Base-by-base conservation (phyloP, 371 early-diverging fungal species). In the Zopfochytrium polystomum region DNA sequence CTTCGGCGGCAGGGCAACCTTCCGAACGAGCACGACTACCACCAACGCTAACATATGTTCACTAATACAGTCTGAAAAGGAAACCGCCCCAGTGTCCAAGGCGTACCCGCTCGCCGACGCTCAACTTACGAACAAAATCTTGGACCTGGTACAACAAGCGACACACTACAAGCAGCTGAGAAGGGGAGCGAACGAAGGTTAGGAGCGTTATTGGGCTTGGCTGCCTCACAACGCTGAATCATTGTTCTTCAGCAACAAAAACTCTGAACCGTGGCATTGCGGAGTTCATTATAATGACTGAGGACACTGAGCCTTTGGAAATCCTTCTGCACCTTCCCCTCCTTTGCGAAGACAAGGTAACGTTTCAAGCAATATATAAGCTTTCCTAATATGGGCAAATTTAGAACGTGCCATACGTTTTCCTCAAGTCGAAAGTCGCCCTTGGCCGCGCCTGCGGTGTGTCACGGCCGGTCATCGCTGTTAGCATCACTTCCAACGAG, bases 361-460 rank as follows among this genome's bases (percentile, higher is more conserved):
- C 11, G 15, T 13, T 23, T 7, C 57, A 7, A 13, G 63, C n/a
- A n/a, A n/a, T 25, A 20, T 49, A 20, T 7, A 49, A 29, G 25
- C 7, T 7, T 11, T 29, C 54, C 43, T 11, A 20, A 22, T 31
- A 44, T 33, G 38, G 7, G 38, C 38, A 11, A 38, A 38, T 13
- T 26, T 50, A 79, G 90, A 95, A 96, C 84, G 96, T 97, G 55
- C 95, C 96, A 42, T 97, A 95, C 77, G 94, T 98, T 55, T 96
- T 96, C 76, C 92, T 99, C 51, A 91, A 93, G 53, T 95, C 95
- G 73, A 93, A 95, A 87, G 85, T 83, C 31, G 95, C 98, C 29
- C 84, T 99, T 20, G 99, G 99, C 65, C 92, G 98, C 76, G 98
- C 99, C 48, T 98, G 98, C 79, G 96, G 96, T 73, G 94, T 99